phyloP scores from a whole-genome alignment of 2,329 filamentous ascomycete genomes.

The Cercospora brassicicola region DNA sequence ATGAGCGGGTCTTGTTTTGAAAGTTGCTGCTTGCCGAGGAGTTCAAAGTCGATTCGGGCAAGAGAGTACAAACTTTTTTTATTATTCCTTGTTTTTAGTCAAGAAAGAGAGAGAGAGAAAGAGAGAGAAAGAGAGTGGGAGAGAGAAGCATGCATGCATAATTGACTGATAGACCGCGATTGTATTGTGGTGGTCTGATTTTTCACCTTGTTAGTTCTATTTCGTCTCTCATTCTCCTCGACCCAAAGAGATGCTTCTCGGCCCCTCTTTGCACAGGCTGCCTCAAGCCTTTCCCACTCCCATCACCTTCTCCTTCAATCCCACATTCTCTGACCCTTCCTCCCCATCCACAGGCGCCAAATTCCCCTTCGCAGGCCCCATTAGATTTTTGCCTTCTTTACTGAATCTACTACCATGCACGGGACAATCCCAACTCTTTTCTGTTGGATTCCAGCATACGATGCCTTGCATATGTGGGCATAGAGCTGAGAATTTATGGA shows the following conservation, averaged over 20 bases:
- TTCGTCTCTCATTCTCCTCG: not conserved
- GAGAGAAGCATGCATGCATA: not conserved
- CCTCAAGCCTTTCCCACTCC: not conserved
- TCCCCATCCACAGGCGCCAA: conserved; percentile 1
- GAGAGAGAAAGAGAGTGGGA: not conserved
- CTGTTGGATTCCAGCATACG: conserved; percentile 56
- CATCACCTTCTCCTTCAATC: not conserved
- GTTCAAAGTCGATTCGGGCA: not conserved
- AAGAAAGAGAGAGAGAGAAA: not conserved
- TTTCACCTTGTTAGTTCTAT: not conserved
- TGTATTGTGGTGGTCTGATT: not conserved
- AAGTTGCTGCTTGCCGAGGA: not conserved
- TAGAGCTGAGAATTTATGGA: conserved; percentile 54
- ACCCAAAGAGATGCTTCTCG: no score
- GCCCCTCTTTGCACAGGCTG: no score
- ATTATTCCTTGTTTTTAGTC: not conserved
- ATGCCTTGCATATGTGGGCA: conserved; percentile 60
- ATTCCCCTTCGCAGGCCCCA: conserved; percentile 39
- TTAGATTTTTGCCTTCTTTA: conserved; percentile 44
- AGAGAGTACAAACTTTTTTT: not conserved
- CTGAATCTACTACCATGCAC: conserved; percentile 49
- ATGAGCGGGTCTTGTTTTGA: not conserved
- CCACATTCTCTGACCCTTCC: not conserved
- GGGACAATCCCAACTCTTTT: conserved; percentile 59
- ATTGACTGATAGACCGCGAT: not conserved